These are phyloP conservation scores for Crithidia acanthocephali DNA, from an alignment of 208 protist genomes.

Conservation along the genomic window DNA sequence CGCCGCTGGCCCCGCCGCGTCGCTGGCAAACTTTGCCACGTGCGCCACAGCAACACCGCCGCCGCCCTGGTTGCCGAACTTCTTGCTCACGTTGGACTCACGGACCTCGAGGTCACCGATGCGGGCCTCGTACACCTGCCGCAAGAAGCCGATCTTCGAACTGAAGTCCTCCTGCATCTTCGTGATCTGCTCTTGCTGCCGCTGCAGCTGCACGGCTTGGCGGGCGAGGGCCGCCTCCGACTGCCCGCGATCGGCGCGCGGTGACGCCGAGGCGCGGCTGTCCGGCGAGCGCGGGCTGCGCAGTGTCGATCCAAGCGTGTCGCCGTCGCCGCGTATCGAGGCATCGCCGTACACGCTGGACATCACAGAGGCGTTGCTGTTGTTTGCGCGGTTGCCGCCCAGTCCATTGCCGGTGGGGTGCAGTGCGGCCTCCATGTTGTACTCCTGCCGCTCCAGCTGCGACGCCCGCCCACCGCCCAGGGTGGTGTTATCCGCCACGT, in stretches of 20 bases:
- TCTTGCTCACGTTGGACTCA: slow-evolving; percentile 53
- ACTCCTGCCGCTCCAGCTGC: slow-evolving; percentile 39
- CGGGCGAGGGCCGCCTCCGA: slow-evolving; percentile 54
- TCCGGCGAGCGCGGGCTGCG: slow-evolving; percentile 14
- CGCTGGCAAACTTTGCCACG: neutral
- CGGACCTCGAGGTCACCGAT: slow-evolving; percentile 89
- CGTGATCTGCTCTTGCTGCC: slow-evolving; percentile 75
- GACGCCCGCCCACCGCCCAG: neutral
- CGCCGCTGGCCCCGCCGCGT: neutral
- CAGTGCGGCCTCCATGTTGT: slow-evolving; percentile 54
- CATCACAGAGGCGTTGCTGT: neutral
- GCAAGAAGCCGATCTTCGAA: slow-evolving; percentile 85
- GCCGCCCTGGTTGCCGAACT: slow-evolving; percentile 6
- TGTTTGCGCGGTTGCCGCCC: slow-evolving; percentile 11
- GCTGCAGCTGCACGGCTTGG: slow-evolving; percentile 59
- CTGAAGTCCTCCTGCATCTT: slow-evolving; percentile 87
- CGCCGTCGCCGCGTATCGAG: neutral
- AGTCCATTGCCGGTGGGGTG: slow-evolving; percentile 54
- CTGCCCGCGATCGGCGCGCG: slow-evolving; percentile 36
- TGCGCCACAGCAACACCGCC: neutral
- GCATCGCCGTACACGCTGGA: neutral
- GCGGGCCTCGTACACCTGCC: slow-evolving; percentile 92
- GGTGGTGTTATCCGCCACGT: slow-evolving; percentile 26
- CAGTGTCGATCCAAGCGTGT: neutral
- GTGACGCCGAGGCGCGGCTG: slow-evolving; percentile 3